Conservation (phyloP, 2,329 filamentous ascomycete genomes). For the Colletotrichum sp. region DNA sequence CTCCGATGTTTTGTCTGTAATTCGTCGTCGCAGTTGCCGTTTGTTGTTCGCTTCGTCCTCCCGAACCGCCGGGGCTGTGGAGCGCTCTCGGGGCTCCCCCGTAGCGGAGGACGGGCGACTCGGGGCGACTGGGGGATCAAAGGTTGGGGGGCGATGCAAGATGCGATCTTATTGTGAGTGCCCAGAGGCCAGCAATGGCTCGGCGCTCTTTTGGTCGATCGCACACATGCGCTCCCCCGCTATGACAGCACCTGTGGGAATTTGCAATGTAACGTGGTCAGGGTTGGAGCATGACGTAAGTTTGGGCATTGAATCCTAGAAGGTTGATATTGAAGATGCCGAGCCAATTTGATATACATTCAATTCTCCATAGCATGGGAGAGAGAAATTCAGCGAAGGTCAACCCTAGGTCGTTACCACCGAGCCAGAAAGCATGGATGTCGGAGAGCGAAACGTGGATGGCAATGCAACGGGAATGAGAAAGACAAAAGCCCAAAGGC, state of each 20-base stretch:
- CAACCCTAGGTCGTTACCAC: neutral
- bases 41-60: neutral
- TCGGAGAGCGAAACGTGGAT: neutral
- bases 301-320: neutral
- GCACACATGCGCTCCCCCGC: neutral
- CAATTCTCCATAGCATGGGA: neutral
- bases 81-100: neutral
- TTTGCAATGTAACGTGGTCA: constrained; percentile 1
- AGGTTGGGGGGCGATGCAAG: neutral
- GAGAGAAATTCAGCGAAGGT: neutral
- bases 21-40: neutral
- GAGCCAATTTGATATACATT: neutral
- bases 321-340: neutral
- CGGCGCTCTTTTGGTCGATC: neutral
- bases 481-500: neutral
- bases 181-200: neutral
- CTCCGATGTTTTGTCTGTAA: neutral
- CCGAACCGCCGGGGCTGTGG: neutral
- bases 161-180: neutral
- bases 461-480: neutral
- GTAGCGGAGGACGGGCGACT: neutral
- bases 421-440: neutral
- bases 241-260: constrained; percentile 15
- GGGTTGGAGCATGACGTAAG: constrained; percentile 5
- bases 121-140: neutral